Conservation (phyloP, 2,329 filamentous ascomycete genomes). For the Colletotrichum destructivum region DNA sequence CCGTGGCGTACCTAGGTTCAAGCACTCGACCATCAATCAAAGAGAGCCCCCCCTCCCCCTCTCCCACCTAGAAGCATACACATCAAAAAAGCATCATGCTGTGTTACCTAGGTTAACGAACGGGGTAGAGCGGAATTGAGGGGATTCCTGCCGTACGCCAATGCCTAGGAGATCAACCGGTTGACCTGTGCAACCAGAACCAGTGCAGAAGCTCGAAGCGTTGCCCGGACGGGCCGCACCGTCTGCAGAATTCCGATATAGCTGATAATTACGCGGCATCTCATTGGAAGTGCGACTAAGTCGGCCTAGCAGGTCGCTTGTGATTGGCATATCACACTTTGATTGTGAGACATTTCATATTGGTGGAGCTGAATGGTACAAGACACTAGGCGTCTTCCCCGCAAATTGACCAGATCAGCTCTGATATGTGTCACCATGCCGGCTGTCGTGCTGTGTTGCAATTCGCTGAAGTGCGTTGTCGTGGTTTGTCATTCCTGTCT, state of each 20-base stretch:
- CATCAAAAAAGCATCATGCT: too few species aligned
- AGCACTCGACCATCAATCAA: neutral
- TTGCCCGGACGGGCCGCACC: slow-evolving; percentile 24
- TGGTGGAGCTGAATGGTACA: neutral
- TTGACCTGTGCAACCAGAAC: neutral
- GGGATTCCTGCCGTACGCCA: slow-evolving; percentile 11
- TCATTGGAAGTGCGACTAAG: slow-evolving; percentile 4
- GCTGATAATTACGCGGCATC: neutral
- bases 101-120: neutral
- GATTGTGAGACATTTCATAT: slow-evolving; percentile 24
- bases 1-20: neutral
- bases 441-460: neutral
- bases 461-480: neutral
- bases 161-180: slow-evolving; percentile 1
- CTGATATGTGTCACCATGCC: neutral
- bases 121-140: neutral
- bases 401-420: neutral
- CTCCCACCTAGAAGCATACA: too few species aligned
- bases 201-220: slow-evolving; percentile 8
- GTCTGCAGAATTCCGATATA: neutral
- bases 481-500: neutral
- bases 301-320: neutral
- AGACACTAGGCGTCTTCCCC: slow-evolving; percentile 20
- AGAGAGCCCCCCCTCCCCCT: too few species aligned
- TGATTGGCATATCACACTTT: slow-evolving; percentile 9